Evolutionary conservation across 306 rosid species (phyloP), one percentile per base, ranked within the genome.

Genomic region (Ochetophila trinervis): DNA sequence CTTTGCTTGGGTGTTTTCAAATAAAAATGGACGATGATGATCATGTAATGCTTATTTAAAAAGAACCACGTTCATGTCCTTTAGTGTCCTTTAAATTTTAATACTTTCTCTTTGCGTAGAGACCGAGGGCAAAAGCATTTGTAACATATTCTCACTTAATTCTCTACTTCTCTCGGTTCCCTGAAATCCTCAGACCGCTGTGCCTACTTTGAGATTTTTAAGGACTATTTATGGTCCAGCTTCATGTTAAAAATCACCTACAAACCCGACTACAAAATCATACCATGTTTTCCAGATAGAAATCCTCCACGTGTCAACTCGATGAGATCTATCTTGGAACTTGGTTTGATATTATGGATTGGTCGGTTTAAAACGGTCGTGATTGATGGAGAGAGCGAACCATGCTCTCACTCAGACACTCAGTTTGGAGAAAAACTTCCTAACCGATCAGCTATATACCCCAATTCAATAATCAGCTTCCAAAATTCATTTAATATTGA

Each of bases 51-150:
- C 67, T 65, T 45, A 23, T 23, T 51, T 34, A 55, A 49, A 44
- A 66, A 42, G 60, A 3, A 24, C 18, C 61, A 71, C 60, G 50
- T 52, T 73, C 18, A 24, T 60, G 74, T 57, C 51, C 67, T 49
- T 66, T 37, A 48, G 47, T 34, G 67, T 71, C 23, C 32, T 18
- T 53, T 18, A 58, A 17, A 21, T 54, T 52, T 40, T 68, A 40
- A 22, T 68, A 30, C 13, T n/a, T 11, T 3, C 2, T 53, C 7
- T 17, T 47, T 2, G 8, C n/a, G 56, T 48, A 53, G 55, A 9
- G 57, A 59, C 30, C 70, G 70, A 63, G 49, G 71, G 24, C 42
- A 56, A 69, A 74, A 68, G 88, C 74, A 83, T 78, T 80, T 30
- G 76, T 78, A 85, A 85, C 63, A 64, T 45, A 8, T 8, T 40